Evolutionary conservation across 345 rosid genomes (phyloP).

Genomic region (Gossypium arboreum): DNA sequence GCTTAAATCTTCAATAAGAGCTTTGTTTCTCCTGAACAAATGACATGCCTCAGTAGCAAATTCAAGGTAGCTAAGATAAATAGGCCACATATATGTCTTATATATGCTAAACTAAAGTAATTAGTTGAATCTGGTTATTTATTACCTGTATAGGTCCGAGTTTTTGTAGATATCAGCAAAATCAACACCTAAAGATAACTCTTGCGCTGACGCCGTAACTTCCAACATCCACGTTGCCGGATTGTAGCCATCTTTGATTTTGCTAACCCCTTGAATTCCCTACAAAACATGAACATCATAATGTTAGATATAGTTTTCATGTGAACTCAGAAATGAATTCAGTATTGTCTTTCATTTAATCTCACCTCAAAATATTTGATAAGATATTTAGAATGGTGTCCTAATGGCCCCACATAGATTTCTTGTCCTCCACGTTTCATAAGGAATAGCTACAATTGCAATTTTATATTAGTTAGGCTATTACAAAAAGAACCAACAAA

Average conservation of each 20-base stretch:
- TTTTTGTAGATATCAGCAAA: conserved; percentile 51
- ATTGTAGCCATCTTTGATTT: conserved; percentile 69
- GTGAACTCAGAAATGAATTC: background rate
- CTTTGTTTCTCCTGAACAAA: conserved; percentile 62
- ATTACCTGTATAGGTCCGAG: conserved; percentile 59
- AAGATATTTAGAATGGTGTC: conserved; percentile 52
- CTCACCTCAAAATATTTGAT: conserved; percentile 68
- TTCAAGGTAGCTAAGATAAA: background rate
- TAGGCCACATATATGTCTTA: background rate
- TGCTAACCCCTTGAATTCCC: conserved; percentile 52
- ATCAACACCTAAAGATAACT: conserved; percentile 53
- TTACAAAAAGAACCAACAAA: background rate
- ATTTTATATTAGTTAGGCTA: background rate
- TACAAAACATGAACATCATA: conserved; percentile 16
- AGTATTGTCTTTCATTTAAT: background rate
- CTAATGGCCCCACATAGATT: conserved; percentile 78
- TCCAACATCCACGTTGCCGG: conserved; percentile 98
- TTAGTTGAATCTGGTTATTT: background rate
- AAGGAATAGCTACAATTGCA: conserved; percentile 51
- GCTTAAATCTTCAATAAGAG: conserved; percentile 48
- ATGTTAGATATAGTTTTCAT: background rate
- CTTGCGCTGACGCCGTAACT: conserved; percentile 55
- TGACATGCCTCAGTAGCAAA: background rate
- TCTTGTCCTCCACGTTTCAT: conserved; percentile 76
- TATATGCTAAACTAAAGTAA: background rate